Evolutionary conservation across 495 filamentous ascomycete genomes (phyloP).

Genomic region (Daldinia grandis): DNA sequence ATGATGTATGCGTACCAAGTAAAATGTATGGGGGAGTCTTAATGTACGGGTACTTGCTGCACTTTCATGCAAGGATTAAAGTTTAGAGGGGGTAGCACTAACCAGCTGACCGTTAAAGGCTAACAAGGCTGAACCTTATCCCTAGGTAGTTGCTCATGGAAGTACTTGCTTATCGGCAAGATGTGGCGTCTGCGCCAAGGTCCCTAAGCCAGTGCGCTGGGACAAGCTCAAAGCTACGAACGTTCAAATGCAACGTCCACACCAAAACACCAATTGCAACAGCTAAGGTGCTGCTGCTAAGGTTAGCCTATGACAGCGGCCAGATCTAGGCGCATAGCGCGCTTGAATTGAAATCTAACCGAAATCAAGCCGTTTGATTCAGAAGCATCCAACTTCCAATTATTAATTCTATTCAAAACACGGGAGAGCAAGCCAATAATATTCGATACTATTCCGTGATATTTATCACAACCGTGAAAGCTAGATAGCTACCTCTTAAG

Average conservation of each 20-base stretch:
- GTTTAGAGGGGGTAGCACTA: conserved; percentile 21
- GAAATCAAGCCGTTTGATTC: not conserved
- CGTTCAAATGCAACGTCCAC: not conserved
- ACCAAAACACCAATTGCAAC: not conserved
- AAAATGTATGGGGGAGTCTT: not conserved
- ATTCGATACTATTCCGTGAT: not conserved
- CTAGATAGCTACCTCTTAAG: too few species aligned
- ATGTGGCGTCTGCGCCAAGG: conserved; percentile 21
- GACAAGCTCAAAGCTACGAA: not conserved
- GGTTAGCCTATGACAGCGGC: not conserved
- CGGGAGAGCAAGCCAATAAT: not conserved
- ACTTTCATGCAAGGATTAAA: conserved; percentile 29
- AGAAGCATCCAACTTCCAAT: not conserved
- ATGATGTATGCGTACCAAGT: conserved; percentile 20
- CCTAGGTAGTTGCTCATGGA: not conserved
- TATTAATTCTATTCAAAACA: not conserved
- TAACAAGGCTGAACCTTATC: conserved; percentile 31
- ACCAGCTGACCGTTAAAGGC: conserved; percentile 34
- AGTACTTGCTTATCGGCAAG: not conserved
- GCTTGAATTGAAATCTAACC: not conserved
- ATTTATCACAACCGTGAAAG: too few species aligned
- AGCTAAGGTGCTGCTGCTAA: not conserved
- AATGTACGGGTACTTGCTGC: conserved; percentile 16
- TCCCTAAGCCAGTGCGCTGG: conserved; percentile 7
- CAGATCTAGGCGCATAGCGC: not conserved